Evolutionary conservation across 2,329 filamentous ascomycete species (phyloP).

Genomic region (Tolypocladium endophyticum): DNA sequence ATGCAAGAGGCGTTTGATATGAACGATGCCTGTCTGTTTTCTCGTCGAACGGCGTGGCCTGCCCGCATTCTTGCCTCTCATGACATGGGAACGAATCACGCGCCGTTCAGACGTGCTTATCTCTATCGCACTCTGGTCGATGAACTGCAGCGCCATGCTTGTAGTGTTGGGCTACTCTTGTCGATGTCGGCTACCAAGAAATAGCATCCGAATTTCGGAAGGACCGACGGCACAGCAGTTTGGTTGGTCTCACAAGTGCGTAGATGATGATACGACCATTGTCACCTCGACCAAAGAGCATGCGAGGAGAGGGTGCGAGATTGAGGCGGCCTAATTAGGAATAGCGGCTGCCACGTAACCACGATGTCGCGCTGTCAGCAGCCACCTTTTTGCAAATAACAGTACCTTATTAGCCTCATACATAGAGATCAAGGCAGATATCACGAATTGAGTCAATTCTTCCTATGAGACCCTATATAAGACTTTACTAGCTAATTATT

Average conservation of each 20-base stretch:
- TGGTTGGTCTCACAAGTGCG: neutral
- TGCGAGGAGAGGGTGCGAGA: neutral
- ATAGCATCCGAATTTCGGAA: neutral
- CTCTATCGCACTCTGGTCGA: neutral
- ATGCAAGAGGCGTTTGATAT: neutral
- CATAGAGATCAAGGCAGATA: too few species aligned
- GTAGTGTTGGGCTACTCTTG: neutral
- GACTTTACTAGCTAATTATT: too few species aligned
- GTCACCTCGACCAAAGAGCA: neutral
- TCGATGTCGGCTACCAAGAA: neutral
- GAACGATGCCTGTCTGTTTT: neutral
- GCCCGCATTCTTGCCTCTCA: neutral
- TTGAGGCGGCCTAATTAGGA: too few species aligned
- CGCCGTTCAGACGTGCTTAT: neutral
- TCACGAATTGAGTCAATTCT: too few species aligned
- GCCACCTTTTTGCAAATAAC: too few species aligned
- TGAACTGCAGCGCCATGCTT: neutral
- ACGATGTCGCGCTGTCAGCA: too few species aligned
- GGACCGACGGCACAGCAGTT: neutral
- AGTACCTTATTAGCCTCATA: too few species aligned
- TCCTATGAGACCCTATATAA: too few species aligned
- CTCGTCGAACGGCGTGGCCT: neutral
- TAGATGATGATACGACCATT: neutral
- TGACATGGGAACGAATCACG: neutral
- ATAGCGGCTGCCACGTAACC: too few species aligned